Conservation (phyloP, 1,139 yeast genomes). For the Pichia sp. region DNA sequence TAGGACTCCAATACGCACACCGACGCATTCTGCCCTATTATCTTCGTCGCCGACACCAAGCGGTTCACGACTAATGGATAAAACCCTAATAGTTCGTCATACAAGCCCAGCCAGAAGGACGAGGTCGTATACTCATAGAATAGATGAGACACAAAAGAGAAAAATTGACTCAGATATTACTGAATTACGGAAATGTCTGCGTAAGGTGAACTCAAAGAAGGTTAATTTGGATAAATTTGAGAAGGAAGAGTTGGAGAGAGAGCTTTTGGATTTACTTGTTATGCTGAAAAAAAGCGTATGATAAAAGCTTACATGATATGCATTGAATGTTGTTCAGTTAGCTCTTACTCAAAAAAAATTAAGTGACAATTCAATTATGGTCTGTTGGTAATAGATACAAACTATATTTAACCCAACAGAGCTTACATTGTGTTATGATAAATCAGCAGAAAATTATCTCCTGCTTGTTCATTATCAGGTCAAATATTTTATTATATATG, state of each 20-base stretch:
- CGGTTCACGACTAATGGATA: no score
- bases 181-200: not conserved
- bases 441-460: no score
- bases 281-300: no score
- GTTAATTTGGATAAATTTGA: not conserved
- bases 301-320: no score
- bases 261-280: not conserved
- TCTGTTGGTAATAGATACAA: no score
- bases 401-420: no score
- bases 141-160: not conserved
- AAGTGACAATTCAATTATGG: no score
- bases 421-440: no score
- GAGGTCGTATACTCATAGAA: not conserved
- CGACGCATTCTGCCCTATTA: not conserved
- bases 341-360: no score
- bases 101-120: not conserved
- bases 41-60: not conserved
- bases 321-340: no score
- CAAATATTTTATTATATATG: not conserved
- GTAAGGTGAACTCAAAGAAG: not conserved
- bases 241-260: not conserved
- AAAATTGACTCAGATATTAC: not conserved
- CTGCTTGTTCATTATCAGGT: no score
- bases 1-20: not conserved
- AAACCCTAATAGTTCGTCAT: not conserved